Percentiles rank a stretch among this genome's conserved stretches.
Conservation (phyloP, 352 stramenopile genomes). For the Globisporangium ultimum region DNA sequence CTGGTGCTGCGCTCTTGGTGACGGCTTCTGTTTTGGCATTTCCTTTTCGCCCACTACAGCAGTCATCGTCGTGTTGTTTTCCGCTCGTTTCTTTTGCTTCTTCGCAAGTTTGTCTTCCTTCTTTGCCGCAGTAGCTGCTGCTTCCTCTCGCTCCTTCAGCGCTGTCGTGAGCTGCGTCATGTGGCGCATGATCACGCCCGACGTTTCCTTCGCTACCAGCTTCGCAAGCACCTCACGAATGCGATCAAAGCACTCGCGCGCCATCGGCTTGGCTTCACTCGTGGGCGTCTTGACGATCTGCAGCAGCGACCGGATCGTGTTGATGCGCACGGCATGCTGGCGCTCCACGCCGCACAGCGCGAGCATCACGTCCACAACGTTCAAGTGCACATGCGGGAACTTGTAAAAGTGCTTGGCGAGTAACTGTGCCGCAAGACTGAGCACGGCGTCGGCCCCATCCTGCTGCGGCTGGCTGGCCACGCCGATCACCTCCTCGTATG, state of each 20-base stretch:
- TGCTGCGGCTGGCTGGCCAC: constrained; percentile 20
- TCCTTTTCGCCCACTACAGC: background rate
- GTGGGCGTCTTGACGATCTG: constrained; percentile 56
- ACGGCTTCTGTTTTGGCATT: background rate
- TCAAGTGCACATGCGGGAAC: constrained; percentile 74
- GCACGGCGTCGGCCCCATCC: constrained; percentile 38
- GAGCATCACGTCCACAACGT: constrained; percentile 65
- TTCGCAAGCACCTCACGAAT: constrained; percentile 34
- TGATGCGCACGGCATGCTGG: constrained; percentile 65
- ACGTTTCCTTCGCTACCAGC: constrained; percentile 46
- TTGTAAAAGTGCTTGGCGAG: constrained; percentile 77
- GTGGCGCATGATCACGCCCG: constrained; percentile 55
- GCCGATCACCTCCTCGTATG: constrained; percentile 74
- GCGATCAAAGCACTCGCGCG: constrained; percentile 30
- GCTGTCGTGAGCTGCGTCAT: constrained; percentile 51
- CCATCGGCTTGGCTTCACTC: constrained; percentile 17
- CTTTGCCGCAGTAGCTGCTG: background rate
- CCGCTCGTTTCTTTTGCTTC: constrained; percentile 9
- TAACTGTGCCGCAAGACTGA: constrained; percentile 68
- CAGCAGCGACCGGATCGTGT: constrained; percentile 66
- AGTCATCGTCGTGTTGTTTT: background rate
- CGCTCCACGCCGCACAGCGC: constrained; percentile 34
- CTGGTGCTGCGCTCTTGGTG: background rate
- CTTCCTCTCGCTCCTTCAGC: constrained; percentile 30
- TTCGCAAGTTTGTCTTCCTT: constrained; percentile 5